These are phyloP conservation scores for Corchorus olitorius DNA, from an alignment of 345 rosid species.

Conservation along the genomic window DNA sequence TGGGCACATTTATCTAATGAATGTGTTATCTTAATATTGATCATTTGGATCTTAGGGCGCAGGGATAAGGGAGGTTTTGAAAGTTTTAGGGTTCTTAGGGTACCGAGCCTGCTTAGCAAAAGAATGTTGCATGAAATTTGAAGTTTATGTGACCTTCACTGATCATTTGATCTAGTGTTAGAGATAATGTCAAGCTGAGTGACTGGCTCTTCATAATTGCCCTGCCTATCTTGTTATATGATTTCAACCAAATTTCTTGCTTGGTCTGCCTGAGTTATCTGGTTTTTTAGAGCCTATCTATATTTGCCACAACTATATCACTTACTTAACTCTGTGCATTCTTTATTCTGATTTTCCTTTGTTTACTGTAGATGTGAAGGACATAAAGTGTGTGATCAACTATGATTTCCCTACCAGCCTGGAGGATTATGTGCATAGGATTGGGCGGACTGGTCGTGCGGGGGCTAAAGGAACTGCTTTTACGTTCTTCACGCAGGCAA, in stretches of 20 bases:
- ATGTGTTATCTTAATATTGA: constrained; percentile 79
- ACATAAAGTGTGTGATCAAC: constrained; percentile 96
- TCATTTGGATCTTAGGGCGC: constrained; percentile 66
- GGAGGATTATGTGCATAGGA: constrained; percentile 96
- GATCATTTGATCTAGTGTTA: neutral
- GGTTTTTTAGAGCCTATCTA: constrained; percentile 1
- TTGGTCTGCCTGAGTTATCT: neutral
- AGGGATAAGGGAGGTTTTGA: constrained; percentile 81
- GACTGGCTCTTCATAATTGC: neutral
- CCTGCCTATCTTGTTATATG: neutral
- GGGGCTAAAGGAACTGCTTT: constrained; percentile 94
- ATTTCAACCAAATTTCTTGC: neutral
- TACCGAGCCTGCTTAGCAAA: constrained; percentile 9
- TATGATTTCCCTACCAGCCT: constrained; percentile 92
- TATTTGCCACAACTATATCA: neutral
- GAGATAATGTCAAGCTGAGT: neutral
- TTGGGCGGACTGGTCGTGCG: constrained; percentile 97
- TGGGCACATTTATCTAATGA: constrained; percentile 91
- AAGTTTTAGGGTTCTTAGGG: constrained; percentile 10
- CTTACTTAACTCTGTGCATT: neutral
- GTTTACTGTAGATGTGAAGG: constrained; percentile 88
- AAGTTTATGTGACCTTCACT: neutral
- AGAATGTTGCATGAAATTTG: constrained; percentile 4
- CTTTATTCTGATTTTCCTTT: constrained; percentile 24
- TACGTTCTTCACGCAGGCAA: constrained; percentile 81